Evolutionary conservation across 2,329 filamentous ascomycete species (phyloP).

Genomic region (Penicillium occitanis): DNA sequence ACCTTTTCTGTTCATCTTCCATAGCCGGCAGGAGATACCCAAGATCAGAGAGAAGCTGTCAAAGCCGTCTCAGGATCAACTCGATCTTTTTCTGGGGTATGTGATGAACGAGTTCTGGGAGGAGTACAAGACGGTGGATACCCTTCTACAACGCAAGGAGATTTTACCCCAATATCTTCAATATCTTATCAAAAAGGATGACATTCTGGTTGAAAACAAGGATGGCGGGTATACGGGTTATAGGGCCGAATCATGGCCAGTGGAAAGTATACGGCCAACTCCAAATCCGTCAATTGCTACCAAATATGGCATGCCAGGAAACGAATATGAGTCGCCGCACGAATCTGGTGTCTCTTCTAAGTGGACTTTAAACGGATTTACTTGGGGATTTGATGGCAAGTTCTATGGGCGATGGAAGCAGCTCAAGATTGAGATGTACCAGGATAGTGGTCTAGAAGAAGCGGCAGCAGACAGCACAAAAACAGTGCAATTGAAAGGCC

Average conservation of each 20-base stretch:
- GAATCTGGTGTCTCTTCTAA: neutral
- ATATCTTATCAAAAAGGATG: neutral
- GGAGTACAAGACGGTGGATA: neutral
- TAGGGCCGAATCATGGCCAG: neutral
- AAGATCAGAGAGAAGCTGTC: neutral
- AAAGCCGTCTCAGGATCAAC: neutral
- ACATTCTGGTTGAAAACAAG: neutral
- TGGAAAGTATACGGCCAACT: neutral
- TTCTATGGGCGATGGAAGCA: neutral
- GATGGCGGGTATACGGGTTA: neutral
- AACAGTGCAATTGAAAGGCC: neutral
- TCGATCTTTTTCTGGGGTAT: neutral
- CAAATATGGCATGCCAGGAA: neutral
- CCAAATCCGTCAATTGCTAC: neutral
- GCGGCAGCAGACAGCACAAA: neutral
- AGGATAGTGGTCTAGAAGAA: neutral
- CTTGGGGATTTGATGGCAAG: neutral
- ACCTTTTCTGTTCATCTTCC: neutral
- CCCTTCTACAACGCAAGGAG: neutral
- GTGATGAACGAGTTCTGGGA: neutral
- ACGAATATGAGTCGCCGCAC: neutral
- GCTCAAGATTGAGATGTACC: neutral
- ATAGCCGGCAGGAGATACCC: neutral
- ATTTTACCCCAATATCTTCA: neutral
- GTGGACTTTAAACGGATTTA: neutral